A percentile compares a stretch with the other conserved stretches of the same genome.
Conservation (phyloP, 2,329 filamentous ascomycete genomes). For the Coccinonectria pachysandricola region DNA sequence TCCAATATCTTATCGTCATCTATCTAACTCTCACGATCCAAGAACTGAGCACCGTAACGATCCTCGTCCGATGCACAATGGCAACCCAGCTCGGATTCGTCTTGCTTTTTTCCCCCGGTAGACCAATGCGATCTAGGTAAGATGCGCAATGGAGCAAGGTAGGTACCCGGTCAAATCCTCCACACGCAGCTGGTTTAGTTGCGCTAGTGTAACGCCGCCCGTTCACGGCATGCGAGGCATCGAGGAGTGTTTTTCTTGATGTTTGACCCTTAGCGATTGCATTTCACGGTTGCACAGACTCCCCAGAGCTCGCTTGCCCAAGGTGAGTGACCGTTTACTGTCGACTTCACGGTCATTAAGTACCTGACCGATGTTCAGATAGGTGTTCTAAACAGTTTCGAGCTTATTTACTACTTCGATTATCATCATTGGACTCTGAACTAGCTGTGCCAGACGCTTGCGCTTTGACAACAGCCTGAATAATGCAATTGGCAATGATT, state of each 20-base stretch:
- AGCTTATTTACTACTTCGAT: too few relatives aligned
- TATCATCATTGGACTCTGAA: conserved; percentile 1
- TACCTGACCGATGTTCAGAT: conserved; percentile 7
- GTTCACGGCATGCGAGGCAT: too few relatives aligned
- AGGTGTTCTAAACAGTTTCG: too few relatives aligned
- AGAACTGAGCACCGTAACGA: conserved; percentile 5
- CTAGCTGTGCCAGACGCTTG: conserved; percentile 4
- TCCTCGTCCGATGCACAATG: conserved; percentile 12
- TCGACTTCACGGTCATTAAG: too few relatives aligned
- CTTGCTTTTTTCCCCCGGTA: conserved; percentile 5
- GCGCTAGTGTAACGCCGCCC: conserved; percentile 11
- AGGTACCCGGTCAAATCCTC: conserved; percentile 15
- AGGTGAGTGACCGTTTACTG: too few relatives aligned
- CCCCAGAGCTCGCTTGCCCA: too few relatives aligned
- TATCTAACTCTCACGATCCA: conserved; percentile 18
- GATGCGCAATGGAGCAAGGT: conserved; percentile 13
- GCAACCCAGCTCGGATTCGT: too few relatives aligned
- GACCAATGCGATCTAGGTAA: conserved; percentile 14
- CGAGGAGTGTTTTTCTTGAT: too few relatives aligned
- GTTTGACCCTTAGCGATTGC: too few relatives aligned
- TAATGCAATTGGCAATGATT: conserved; percentile 18
- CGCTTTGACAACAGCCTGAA: conserved; percentile 12
- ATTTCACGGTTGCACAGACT: too few relatives aligned
- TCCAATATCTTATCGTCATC: conserved; percentile 1
- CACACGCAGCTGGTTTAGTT: conserved; percentile 14